Base-by-base conservation (phyloP, 306 rosid genomes). In the Glycine soja region DNA sequence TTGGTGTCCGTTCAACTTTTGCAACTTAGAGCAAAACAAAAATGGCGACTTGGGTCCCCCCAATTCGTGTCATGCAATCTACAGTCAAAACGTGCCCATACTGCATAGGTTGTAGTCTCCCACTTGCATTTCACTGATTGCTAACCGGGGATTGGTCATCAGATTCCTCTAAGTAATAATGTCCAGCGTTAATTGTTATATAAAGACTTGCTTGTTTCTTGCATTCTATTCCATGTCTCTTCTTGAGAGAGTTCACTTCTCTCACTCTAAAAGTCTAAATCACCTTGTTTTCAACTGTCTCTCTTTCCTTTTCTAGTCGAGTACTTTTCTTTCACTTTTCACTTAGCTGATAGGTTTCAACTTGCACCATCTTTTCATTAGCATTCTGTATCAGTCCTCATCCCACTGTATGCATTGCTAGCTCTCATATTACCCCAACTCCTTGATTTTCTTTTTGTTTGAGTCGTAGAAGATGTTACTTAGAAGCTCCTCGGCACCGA, bases 401-500 rank as follows among this genome's bases (percentile, higher is more conserved):
- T 7, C 50, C 38, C 6, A 8, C 14, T 63, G 5, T 76, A 6
- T 66, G 3, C 67, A 78, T 78, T 68, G 38, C 53, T 76, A 53
- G 16, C 65, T 86, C 10, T 79, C 15, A 5, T 59, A 24, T 24
- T 19, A 36, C 2, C 24, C 6, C 38, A 53, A 13, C 19, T 36
- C 32, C 30, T 46, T 38, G 0, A 40, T 67, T 58, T 61, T 13
- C 10, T 2, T 63, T 7, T 57, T n/a, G 67, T 7, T 30, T 74
- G 10, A 43, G 83, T 9, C 48, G 6, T 42, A 7, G 38, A 89
- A 54, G 68, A 92, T 95, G 97, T 84, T 88, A 71, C 91, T 90
- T 38, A 85, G 93, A 85, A 93, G 92, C 76, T 89, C 89, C 30
- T 91, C 92, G 0, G 50, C 97, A 12, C 93, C 95, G 40, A 83